phyloP scores from a whole-genome alignment of 176 grass and related monocot species.

The Olyra latifolia region DNA sequence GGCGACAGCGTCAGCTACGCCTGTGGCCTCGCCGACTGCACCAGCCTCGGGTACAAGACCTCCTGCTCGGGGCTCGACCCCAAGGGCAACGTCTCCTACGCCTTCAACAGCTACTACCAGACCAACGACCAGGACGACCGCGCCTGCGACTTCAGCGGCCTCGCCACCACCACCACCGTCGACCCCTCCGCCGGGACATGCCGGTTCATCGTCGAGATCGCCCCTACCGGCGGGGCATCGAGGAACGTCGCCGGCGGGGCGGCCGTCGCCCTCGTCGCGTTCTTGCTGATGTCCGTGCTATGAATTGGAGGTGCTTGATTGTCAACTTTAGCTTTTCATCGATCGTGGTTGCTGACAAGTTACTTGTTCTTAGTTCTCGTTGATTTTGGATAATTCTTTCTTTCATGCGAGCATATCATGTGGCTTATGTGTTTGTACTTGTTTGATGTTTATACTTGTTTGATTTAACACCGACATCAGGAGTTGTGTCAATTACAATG shows the following conservation, averaged over 20 bases:
- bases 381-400: neutral
- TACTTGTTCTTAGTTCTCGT: neutral
- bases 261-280: neutral
- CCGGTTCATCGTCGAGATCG: conserved; percentile 64
- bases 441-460: no score
- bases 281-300: neutral
- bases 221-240: neutral
- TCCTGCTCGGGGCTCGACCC: conserved; percentile 64
- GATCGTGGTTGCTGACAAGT: neutral
- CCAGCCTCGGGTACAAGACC: conserved; percentile 75
- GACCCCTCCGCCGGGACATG: conserved; percentile 49
- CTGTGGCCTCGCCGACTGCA: conserved; percentile 71
- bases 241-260: neutral
- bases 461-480: neutral
- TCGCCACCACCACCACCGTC: conserved; percentile 57
- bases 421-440: neutral
- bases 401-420: neutral
- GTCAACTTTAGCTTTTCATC: neutral
- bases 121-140: conserved; percentile 65
- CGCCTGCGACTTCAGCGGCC: conserved; percentile 58
- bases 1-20: conserved; percentile 68
- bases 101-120: conserved; percentile 81
- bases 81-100: conserved; percentile 78
- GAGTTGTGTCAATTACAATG: neutral
- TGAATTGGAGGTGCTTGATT: neutral